A percentile compares a stretch with the other conserved stretches of the same genome.
These are phyloP conservation scores for Yamadazyma trypodendri DNA, from an alignment of 1,139 yeast genomes.

Conservation along the genomic window DNA sequence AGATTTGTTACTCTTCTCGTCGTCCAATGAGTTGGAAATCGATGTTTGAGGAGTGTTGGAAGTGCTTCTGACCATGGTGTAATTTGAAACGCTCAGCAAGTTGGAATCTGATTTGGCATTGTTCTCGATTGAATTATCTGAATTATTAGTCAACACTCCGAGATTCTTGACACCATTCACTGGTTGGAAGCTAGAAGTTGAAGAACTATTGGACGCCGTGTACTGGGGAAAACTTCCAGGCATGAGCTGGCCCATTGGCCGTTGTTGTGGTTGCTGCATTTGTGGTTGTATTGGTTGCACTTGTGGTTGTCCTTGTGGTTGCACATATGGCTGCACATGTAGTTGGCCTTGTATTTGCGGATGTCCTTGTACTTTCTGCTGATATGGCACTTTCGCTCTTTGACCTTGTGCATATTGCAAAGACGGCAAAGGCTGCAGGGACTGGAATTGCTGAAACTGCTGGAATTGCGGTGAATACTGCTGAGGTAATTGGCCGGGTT, in stretches of 20 bases:
- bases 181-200: constrained; percentile 15
- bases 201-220: constrained; percentile 14
- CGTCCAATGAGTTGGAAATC: constrained; percentile 21
- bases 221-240: constrained; percentile 1
- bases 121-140: constrained; percentile 13
- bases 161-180: constrained; percentile 14
- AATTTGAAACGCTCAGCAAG: constrained; percentile 24
- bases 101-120: constrained; percentile 21
- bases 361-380: too few relatives aligned
- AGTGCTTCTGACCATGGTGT: constrained; percentile 26
- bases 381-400: too few relatives aligned
- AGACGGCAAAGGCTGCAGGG: constrained; percentile 2
- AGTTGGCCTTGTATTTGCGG: too few relatives aligned
- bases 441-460: constrained; percentile 15
- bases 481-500: constrained; percentile 17
- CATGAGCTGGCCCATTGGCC: neutral
- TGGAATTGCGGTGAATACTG: constrained; percentile 17
- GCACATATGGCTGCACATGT: neutral
- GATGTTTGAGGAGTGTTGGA: constrained; percentile 42
- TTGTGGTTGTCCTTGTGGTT: neutral
- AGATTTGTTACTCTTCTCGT: constrained; percentile 9
- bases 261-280: neutral
- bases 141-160: constrained; percentile 12
- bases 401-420: too few relatives aligned
- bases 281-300: too few relatives aligned